Conservation (phyloP, 1,139 yeast species). For the Lodderomyces parapsilosis region DNA sequence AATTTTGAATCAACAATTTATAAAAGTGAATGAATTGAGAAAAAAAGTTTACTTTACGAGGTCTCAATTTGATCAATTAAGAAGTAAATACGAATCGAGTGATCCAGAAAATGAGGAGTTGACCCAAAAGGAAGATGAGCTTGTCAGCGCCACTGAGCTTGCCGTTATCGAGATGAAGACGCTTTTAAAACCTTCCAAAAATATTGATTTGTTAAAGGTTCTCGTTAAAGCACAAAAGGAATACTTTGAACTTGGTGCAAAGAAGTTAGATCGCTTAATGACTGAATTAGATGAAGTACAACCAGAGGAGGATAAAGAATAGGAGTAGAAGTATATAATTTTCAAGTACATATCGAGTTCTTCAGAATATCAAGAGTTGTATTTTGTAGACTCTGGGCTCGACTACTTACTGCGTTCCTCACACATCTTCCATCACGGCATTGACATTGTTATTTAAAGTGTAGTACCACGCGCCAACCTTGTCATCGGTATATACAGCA, state of each 20-base stretch:
- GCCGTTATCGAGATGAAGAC: slow-evolving; percentile 79
- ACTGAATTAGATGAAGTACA: slow-evolving; percentile 30
- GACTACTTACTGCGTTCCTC: too few species aligned
- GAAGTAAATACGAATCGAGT: slow-evolving; percentile 37
- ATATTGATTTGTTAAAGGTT: slow-evolving; percentile 59
- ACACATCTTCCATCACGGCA: slow-evolving; percentile 47
- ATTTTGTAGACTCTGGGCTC: too few species aligned
- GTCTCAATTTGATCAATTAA: slow-evolving; percentile 65
- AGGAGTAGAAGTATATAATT: slow-evolving; percentile 7
- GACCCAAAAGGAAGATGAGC: slow-evolving; percentile 71
- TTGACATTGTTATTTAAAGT: slow-evolving; percentile 66
- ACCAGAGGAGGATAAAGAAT: slow-evolving; percentile 30
- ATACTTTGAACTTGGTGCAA: slow-evolving; percentile 52
- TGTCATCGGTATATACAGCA: slow-evolving; percentile 67
- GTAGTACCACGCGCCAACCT: slow-evolving; percentile 71
- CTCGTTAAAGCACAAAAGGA: slow-evolving; percentile 67
- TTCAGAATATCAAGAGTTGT: too few species aligned
- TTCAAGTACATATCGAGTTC: too few species aligned
- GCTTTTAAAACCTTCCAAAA: slow-evolving; percentile 64
- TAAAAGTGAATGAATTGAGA: slow-evolving; percentile 59
- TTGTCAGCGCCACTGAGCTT: slow-evolving; percentile 70
- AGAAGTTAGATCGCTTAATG: slow-evolving; percentile 34
- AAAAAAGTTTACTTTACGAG: slow-evolving; percentile 69
- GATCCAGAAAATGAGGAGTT: slow-evolving; percentile 52
- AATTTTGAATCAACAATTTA: slow-evolving; percentile 56